phyloP scores from a whole-genome alignment of 495 filamentous ascomycete species.

The Penicillium antarcticum region DNA sequence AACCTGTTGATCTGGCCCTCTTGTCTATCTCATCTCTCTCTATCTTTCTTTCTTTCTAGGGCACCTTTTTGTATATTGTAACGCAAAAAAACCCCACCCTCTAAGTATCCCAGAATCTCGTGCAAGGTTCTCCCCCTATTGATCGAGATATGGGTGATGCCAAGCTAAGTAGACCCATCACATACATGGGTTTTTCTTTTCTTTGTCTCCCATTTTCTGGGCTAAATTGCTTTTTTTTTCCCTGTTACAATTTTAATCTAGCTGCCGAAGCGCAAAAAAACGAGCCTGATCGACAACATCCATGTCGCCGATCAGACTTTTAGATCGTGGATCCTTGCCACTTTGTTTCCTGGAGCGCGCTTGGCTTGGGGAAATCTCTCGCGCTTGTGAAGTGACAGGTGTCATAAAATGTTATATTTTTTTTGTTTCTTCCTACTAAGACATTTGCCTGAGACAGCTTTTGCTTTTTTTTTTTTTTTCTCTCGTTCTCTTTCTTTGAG shows the following conservation, averaged over 20 bases:
- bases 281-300: constrained; percentile 11
- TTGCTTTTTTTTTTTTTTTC: not conserved
- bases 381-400: constrained; percentile 25
- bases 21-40: not conserved
- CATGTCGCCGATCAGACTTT: constrained; percentile 22
- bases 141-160: not conserved
- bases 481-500: not conserved
- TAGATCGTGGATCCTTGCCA: constrained; percentile 13
- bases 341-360: constrained; percentile 13
- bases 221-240: constrained; percentile 21
- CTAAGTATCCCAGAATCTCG: constrained; percentile 14
- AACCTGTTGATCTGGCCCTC: not conserved
- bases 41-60: not conserved
- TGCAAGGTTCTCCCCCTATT: constrained; percentile 15
- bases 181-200: too few relatives aligned
- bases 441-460: constrained; percentile 12
- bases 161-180: too few relatives aligned
- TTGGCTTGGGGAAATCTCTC: constrained; percentile 5
- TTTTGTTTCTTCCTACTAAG: constrained; percentile 4
- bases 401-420: constrained; percentile 8
- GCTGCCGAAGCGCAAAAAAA: constrained; percentile 20
- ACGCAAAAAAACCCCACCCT: not conserved
- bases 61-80: not conserved
- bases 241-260: constrained; percentile 22
- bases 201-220: constrained; percentile 7